Percentiles rank a stretch among this genome's conserved stretches.
These are phyloP conservation scores for Alternaria alternata DNA, from an alignment of 2,329 filamentous ascomycete genomes.

Conservation along the genomic window DNA sequence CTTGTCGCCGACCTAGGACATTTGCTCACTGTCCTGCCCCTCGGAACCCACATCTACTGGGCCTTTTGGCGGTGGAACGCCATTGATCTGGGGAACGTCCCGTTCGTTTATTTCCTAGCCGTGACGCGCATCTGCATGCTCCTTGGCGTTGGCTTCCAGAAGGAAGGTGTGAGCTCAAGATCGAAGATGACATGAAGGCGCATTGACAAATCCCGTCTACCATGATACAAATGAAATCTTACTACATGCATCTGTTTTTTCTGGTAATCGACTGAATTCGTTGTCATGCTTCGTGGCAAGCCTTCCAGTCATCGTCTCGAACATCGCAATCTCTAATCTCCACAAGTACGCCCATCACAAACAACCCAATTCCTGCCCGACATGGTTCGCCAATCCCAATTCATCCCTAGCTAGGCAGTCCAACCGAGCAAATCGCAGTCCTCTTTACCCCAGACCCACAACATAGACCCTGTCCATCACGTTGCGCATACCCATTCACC, in stretches of 20 bases:
- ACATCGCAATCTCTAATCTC: constrained; percentile 16
- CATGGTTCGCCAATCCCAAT: constrained; percentile 1
- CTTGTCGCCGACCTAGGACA: constrained; percentile 81
- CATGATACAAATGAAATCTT: background rate
- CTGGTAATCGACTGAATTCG: background rate
- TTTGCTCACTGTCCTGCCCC: constrained; percentile 68
- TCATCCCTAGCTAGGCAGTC: constrained; percentile 8
- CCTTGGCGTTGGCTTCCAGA: constrained; percentile 35
- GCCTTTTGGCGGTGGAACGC: constrained; percentile 69
- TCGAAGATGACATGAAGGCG: constrained; percentile 22
- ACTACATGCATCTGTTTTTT: background rate
- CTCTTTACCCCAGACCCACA: constrained; percentile 26
- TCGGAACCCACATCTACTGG: constrained; percentile 72
- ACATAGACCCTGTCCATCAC: constrained; percentile 15
- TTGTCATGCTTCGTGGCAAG: background rate
- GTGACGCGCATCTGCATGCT: constrained; percentile 37
- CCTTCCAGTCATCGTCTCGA: background rate
- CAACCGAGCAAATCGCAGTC: constrained; percentile 16
- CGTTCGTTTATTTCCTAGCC: constrained; percentile 74
- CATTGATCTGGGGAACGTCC: constrained; percentile 73
- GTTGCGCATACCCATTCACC: constrained; percentile 4
- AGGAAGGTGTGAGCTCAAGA: constrained; percentile 8
- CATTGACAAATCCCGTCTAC: background rate
- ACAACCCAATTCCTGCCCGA: constrained; percentile 1
- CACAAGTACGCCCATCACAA: constrained; percentile 9